phyloP scores from a whole-genome alignment of 257 asterid genomes.

The Henckelia pumila region DNA sequence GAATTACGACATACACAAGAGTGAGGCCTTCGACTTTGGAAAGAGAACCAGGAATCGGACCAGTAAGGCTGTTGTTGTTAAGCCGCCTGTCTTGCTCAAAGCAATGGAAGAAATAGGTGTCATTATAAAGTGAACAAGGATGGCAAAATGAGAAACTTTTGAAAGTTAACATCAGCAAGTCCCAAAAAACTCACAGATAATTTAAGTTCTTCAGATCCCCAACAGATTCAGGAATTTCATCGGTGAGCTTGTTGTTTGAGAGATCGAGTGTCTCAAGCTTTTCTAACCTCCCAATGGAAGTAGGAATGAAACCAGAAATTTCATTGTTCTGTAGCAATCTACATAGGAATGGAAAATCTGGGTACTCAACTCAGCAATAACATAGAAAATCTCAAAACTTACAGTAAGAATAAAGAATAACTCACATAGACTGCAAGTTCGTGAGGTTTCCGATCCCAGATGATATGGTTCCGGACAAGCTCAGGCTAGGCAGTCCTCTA shows the following conservation, averaged over 20 bases:
- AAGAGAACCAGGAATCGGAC: conserved; percentile 68
- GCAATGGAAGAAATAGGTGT: conserved; percentile 22
- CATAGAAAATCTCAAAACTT: too few relatives aligned
- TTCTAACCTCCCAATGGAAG: conserved; percentile 62
- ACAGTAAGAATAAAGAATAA: too few relatives aligned
- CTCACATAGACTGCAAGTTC: conserved; percentile 83
- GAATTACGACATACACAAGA: conserved; percentile 45
- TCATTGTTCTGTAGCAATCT: too few relatives aligned
- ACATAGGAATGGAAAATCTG: too few relatives aligned
- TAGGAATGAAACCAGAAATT: conserved; percentile 73
- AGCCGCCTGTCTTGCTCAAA: too few relatives aligned
- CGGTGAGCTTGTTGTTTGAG: conserved; percentile 68
- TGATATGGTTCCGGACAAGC: too few relatives aligned
- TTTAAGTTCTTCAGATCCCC: conserved; percentile 58
- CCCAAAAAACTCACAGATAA: conserved; percentile 72
- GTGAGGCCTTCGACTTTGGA: conserved; percentile 63
- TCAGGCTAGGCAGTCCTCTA: conserved; percentile 83
- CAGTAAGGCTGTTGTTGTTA: conserved; percentile 83
- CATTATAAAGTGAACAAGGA: conserved; percentile 12
- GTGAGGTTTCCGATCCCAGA: too few relatives aligned
- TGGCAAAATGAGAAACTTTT: not conserved
- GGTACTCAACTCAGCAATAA: too few relatives aligned
- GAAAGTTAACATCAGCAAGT: conserved; percentile 10
- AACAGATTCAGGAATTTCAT: conserved; percentile 74
- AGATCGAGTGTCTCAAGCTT: conserved; percentile 89